Conservation (phyloP, 805 yeast species). For the Kazachstania kunashirensis region DNA sequence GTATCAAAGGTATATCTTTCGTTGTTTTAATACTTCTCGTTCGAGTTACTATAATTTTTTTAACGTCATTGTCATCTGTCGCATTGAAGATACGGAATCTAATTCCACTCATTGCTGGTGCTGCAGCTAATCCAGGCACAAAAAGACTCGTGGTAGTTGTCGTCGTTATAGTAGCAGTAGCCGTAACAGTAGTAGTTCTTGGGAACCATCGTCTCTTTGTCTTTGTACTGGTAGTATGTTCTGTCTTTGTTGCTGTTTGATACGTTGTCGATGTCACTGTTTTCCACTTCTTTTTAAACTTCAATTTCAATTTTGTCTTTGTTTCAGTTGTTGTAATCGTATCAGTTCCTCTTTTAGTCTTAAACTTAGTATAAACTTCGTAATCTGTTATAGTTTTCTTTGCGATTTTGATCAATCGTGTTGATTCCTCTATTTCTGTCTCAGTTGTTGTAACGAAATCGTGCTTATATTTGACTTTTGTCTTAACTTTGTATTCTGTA, state of each 20-base stretch:
- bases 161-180: constrained; percentile 7
- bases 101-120: constrained; percentile 27
- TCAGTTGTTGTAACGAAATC: constrained; percentile 18
- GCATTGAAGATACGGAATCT: constrained; percentile 34
- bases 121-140: not conserved
- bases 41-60: too few species aligned
- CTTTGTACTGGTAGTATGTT: constrained; percentile 15
- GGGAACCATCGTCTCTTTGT: constrained; percentile 9
- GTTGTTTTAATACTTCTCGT: too few species aligned
- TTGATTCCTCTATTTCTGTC: constrained; percentile 16
- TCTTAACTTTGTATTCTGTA: constrained; percentile 12
- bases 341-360: constrained; percentile 12
- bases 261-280: constrained; percentile 14
- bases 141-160: constrained; percentile 7
- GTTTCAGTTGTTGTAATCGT: constrained; percentile 15
- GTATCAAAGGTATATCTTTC: too few species aligned
- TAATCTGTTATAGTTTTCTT: constrained; percentile 20
- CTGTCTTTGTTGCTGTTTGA: constrained; percentile 16
- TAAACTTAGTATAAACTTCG: constrained; percentile 7
- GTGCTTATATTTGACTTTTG: constrained; percentile 13
- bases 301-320: constrained; percentile 7
- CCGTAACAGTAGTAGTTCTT: constrained; percentile 4
- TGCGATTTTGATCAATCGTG: constrained; percentile 15
- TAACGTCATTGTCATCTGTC: not conserved
- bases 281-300: constrained; percentile 9